Percentiles rank a stretch among this genome's conserved stretches.
phyloP scores from a whole-genome alignment of 192 early-diverging fungal species.

The Lunasporangiospora selenospora region DNA sequence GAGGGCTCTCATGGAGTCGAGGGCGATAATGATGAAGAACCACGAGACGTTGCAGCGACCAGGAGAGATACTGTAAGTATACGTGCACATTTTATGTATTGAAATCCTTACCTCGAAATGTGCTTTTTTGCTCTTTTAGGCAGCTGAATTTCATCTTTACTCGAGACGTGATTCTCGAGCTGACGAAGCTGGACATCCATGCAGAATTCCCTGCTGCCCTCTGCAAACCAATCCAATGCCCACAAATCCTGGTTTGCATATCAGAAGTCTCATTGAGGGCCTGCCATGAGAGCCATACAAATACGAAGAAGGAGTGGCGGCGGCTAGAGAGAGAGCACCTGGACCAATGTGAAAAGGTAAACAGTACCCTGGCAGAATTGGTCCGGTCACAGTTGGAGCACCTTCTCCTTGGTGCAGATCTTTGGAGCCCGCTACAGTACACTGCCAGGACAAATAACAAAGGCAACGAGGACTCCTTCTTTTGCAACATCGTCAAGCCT shows the following conservation, averaged over 20 bases:
- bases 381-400: constrained; percentile 25
- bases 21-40: constrained; percentile 13
- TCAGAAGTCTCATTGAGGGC: constrained; percentile 20
- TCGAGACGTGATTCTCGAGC: constrained; percentile 11
- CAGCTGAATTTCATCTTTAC: constrained; percentile 30
- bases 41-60: constrained; percentile 21
- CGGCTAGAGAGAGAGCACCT: constrained; percentile 27
- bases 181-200: constrained; percentile 14
- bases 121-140: constrained; percentile 15
- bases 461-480: constrained; percentile 24
- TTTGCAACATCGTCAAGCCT: constrained; percentile 21
- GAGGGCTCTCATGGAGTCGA: constrained; percentile 15
- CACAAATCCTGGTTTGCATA: constrained; percentile 22
- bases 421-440: constrained; percentile 27
- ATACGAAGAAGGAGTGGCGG: constrained; percentile 20
- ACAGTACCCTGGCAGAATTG: constrained; percentile 23
- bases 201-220: constrained; percentile 15
- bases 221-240: constrained; percentile 22
- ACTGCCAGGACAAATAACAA: constrained; percentile 18
- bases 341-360: constrained; percentile 7
- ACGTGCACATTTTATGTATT: constrained; percentile 1
- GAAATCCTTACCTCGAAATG: constrained; percentile 2
- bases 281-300: constrained; percentile 21
- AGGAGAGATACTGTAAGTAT: constrained; percentile 19
- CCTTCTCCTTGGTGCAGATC: constrained; percentile 25